These are phyloP conservation scores for Penicillium verhagenii DNA, from an alignment of 495 filamentous ascomycete genomes.

Conservation along the genomic window DNA sequence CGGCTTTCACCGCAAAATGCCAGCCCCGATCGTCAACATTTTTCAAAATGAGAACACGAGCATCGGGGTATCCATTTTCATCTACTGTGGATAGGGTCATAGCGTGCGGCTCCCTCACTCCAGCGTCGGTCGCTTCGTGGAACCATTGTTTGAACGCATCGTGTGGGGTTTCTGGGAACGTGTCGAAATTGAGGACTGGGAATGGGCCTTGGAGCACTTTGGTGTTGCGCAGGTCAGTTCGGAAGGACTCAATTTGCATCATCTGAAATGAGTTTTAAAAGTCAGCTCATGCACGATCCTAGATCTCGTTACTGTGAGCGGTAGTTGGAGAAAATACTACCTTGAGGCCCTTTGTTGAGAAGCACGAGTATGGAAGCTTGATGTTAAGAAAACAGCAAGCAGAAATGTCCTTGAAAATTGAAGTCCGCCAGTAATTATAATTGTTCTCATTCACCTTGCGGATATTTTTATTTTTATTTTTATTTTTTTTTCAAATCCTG, in stretches of 20 bases:
- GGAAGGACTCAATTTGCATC: slow-evolving; percentile 4
- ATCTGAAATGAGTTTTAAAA: background rate
- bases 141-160: slow-evolving; percentile 17
- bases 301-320: too few relatives aligned
- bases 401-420: too few relatives aligned
- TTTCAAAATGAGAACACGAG: slow-evolving; percentile 20
- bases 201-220: slow-evolving; percentile 19
- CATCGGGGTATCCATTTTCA: slow-evolving; percentile 16
- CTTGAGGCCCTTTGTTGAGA: background rate
- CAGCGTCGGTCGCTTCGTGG: slow-evolving; percentile 6
- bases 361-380: too few relatives aligned
- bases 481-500: too few relatives aligned
- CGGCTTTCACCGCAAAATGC: slow-evolving; percentile 19
- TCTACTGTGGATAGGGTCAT: slow-evolving; percentile 22
- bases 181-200: slow-evolving; percentile 2
- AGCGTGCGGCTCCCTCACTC: slow-evolving; percentile 16
- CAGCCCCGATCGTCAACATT: slow-evolving; percentile 18
- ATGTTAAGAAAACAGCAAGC: too few relatives aligned
- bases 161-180: slow-evolving; percentile 12
- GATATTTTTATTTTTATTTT: too few relatives aligned
- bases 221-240: slow-evolving; percentile 11
- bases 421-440: too few relatives aligned
- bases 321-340: background rate
- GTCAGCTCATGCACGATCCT: background rate
- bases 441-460: too few relatives aligned